Base-by-base conservation (phyloP, 768 basidiomycete species). In the Serendipita sp. region DNA sequence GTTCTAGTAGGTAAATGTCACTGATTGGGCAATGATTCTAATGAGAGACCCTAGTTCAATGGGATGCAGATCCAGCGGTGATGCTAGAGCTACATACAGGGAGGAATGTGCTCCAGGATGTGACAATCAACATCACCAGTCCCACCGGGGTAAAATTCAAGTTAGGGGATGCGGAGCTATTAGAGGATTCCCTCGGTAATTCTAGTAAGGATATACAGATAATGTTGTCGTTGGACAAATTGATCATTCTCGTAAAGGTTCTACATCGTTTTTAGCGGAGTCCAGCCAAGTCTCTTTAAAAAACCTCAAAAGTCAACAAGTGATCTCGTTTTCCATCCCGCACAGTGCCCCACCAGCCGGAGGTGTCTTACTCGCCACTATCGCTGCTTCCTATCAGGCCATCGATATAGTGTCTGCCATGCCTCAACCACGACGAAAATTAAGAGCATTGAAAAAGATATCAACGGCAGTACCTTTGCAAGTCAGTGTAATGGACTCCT, bases 401-500 rank as follows among this genome's bases (percentile, higher is more conserved):
- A 77, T 77, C 10, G 71, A 96, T 72, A 75, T 73, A 3, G 88
- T 88, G 0, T 53, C 62, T 16, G 50, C 52, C 53, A 44, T 11
- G 10, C 15, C 33, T 10, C 13, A 55, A 3, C 40, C 53, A 3
- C 72, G 73, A 15, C 80, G 91, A 43, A 79, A 73, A 3, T 72
- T 90, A 31, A 76, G 75, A 44, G 76, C 81, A 34, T 78, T 80
- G 11, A 79, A 81, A 64, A 73, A 78, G 2, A 76, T 94, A 3
- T 77, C 80, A 13, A 83, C 86, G 4, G 79, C 86, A 0, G 77
- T 97, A 2, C 94, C 95, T 0, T 77, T 99, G 48, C 83, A 87
- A 2, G 88, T 97, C 65, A 96, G 94, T 65, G 95, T 98, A 0
- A 89, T 97, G 73, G 96, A 99, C 72, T 94, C 91, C 73, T 97